These are phyloP conservation scores for Polychaeton citri DNA, from an alignment of 2,329 filamentous ascomycete species.

Conservation along the genomic window DNA sequence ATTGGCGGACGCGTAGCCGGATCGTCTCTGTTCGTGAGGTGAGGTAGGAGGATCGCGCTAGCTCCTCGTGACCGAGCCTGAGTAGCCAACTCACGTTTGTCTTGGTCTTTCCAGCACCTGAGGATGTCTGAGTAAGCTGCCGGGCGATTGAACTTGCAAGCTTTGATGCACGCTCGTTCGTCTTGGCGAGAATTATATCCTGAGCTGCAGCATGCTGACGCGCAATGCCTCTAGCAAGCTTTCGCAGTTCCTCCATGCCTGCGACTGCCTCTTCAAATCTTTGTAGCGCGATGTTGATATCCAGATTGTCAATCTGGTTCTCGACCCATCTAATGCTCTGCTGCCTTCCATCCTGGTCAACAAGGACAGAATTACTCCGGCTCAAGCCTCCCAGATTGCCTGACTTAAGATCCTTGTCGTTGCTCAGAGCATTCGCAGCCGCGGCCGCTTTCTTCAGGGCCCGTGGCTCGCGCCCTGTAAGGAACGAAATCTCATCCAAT, in stretches of 20 bases:
- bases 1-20: conserved; percentile 72
- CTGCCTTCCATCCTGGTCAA: conserved; percentile 93
- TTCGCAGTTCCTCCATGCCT: conserved; percentile 72
- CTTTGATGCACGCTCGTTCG: conserved; percentile 69
- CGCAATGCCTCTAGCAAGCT: conserved; percentile 56
- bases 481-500: conserved; percentile 17
- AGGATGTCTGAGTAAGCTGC: conserved; percentile 64
- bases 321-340: conserved; percentile 95
- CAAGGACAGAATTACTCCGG: conserved; percentile 46
- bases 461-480: conserved; percentile 18
- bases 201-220: conserved; percentile 80
- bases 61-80: conserved; percentile 77
- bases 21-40: conserved; percentile 65
- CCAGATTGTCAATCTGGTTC: conserved; percentile 84
- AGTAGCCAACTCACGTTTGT: conserved; percentile 74
- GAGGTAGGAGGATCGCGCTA: conserved; percentile 76
- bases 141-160: conserved; percentile 65
- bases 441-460: conserved; percentile 46
- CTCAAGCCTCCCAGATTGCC: conserved; percentile 12
- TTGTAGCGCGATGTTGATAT: conserved; percentile 90
- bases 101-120: conserved; percentile 63
- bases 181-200: conserved; percentile 83
- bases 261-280: conserved; percentile 73
- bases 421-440: conserved; percentile 43
- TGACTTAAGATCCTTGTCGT: conserved; percentile 28